Evolutionary conservation across 306 rosid species (phyloP).

Genomic region (Castanea mollissima): DNA sequence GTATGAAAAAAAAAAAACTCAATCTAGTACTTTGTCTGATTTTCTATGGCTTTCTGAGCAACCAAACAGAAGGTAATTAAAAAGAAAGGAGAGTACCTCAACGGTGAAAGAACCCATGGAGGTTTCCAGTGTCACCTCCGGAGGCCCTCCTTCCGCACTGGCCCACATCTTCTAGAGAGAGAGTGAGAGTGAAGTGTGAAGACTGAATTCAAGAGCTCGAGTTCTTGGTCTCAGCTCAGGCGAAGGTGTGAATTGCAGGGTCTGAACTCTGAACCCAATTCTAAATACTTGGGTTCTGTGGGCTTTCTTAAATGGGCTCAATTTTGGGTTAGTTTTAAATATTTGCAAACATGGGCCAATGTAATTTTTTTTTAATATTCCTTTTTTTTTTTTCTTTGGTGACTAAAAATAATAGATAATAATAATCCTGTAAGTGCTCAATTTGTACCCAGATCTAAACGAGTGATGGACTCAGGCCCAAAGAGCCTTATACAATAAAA

Average conservation of each 20-base stretch:
- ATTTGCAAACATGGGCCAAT: not conserved
- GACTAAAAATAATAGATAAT: too few relatives aligned
- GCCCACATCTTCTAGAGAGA: slow-evolving; percentile 74
- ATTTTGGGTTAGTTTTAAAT: not conserved
- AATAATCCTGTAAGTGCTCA: too few relatives aligned
- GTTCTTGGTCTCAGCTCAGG: not conserved
- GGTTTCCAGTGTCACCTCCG: slow-evolving; percentile 92
- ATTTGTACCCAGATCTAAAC: too few relatives aligned
- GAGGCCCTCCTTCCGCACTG: slow-evolving; percentile 82
- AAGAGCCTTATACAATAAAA: too few relatives aligned
- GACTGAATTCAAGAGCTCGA: not conserved
- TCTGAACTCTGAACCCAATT: too few relatives aligned
- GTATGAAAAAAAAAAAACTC: not conserved
- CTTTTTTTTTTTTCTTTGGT: too few relatives aligned
- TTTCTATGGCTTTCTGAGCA: slow-evolving; percentile 2
- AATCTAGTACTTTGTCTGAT: not conserved
- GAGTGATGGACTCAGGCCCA: too few relatives aligned
- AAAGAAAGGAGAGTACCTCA: slow-evolving; percentile 44
- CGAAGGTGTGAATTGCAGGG: not conserved
- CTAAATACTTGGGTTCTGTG: not conserved
- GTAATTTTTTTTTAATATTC: not conserved
- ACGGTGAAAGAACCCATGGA: slow-evolving; percentile 91
- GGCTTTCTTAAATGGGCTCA: not conserved
- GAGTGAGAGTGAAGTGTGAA: not conserved
- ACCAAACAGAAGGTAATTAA: not conserved